phyloP scores from a whole-genome alignment of 306 rosid genomes.

The Trichosanthes cucumerina region DNA sequence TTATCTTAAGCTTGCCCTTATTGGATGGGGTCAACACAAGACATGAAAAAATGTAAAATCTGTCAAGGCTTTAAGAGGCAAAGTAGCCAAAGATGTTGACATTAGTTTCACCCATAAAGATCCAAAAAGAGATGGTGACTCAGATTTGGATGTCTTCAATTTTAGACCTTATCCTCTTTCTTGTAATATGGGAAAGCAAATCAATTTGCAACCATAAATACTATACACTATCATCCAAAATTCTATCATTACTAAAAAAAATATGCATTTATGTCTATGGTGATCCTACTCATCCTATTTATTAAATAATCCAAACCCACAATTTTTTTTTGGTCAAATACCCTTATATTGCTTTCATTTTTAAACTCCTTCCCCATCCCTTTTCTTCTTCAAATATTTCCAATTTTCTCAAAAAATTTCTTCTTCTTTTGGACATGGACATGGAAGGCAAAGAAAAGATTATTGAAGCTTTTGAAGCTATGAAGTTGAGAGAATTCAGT shows the following conservation, averaged over 20 bases:
- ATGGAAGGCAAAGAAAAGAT: conserved; percentile 12
- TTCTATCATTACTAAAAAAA: background rate
- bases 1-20: background rate
- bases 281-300: conserved; percentile 7
- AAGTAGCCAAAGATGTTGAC: conserved; percentile 4
- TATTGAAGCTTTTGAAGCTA: conserved; percentile 5
- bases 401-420: background rate
- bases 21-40: background rate
- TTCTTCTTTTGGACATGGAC: background rate
- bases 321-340: conserved; percentile 1
- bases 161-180: conserved; percentile 10
- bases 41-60: conserved; percentile 1
- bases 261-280: background rate
- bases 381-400: background rate
- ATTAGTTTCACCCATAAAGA: background rate
- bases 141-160: conserved; percentile 14
- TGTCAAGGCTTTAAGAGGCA: conserved; percentile 8
- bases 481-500: conserved; percentile 8
- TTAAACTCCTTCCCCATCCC: background rate
- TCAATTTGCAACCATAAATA: conserved; percentile 3
- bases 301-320: background rate
- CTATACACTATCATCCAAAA: background rate
- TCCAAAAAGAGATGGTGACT: conserved; percentile 5
- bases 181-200: conserved; percentile 6
- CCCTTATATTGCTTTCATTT: background rate